Conservation (phyloP, 2,329 filamentous ascomycete genomes). For the Pseudocercospora fijiensis region DNA sequence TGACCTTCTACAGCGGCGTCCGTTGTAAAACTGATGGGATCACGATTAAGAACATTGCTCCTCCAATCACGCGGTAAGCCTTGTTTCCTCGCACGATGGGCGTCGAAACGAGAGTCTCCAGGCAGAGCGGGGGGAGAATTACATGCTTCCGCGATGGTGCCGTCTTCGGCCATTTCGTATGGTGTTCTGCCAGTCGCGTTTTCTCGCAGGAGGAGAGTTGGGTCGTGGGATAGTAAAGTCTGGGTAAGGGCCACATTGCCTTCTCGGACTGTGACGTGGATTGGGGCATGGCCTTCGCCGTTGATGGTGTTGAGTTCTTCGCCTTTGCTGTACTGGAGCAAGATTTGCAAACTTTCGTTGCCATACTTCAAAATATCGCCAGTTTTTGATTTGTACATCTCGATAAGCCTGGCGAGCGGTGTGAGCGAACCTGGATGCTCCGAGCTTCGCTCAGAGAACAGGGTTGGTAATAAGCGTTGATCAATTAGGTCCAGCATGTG, state of each 20-base stretch:
- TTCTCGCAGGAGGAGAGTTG: conserved; percentile 65
- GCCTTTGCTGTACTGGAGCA: conserved; percentile 45
- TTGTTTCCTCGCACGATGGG: background rate
- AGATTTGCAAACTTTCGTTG: conserved; percentile 16
- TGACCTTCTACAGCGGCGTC: conserved; percentile 8
- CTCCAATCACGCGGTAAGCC: conserved; percentile 9
- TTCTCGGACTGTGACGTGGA: conserved; percentile 57
- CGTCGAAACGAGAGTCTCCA: conserved; percentile 7
- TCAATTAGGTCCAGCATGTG: conserved; percentile 60
- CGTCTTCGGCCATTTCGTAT: conserved; percentile 63
- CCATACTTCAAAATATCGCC: background rate
- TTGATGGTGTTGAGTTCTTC: conserved; percentile 54
- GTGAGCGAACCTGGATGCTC: conserved; percentile 57
- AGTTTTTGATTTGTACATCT: background rate
- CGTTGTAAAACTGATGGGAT: conserved; percentile 28
- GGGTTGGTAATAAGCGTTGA: conserved; percentile 53
- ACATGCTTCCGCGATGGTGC: conserved; percentile 42
- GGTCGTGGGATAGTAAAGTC: conserved; percentile 56
- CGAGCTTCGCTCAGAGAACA: conserved; percentile 60
- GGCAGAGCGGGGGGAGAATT: conserved; percentile 17
- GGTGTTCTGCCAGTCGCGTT: conserved; percentile 76
- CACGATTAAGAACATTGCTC: conserved; percentile 15
- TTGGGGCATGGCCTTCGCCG: conserved; percentile 62
- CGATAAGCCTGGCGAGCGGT: conserved; percentile 55
- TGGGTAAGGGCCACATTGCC: conserved; percentile 51